Evolutionary conservation across 257 asterid species (phyloP).

Genomic region (Plantago ovata): DNA sequence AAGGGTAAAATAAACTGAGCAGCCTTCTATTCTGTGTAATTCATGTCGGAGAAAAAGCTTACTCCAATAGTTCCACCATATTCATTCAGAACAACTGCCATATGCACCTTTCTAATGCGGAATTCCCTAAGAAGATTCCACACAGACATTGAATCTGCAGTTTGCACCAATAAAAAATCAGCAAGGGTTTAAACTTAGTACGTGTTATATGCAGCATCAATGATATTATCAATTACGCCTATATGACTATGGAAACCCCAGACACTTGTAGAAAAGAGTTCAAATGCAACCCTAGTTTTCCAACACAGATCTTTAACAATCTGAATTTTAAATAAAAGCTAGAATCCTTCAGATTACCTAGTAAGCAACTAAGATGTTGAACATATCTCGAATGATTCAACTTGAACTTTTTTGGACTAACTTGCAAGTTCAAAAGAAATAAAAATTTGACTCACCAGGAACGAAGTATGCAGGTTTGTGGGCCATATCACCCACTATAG

Average conservation of each 20-base stretch:
- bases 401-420: neutral
- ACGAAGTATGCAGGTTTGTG: constrained; percentile 99
- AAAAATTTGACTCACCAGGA: constrained; percentile 63
- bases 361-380: too few species aligned
- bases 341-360: too few species aligned
- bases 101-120: constrained; percentile 98
- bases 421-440: constrained; percentile 10
- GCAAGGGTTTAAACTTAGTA: constrained; percentile 11
- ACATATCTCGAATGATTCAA: too few species aligned
- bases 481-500: constrained; percentile 80
- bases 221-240: too few species aligned
- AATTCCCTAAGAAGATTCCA: constrained; percentile 99
- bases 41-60: constrained; percentile 28
- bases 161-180: constrained; percentile 9
- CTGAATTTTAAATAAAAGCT: too few species aligned
- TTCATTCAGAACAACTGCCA: constrained; percentile 98
- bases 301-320: too few species aligned
- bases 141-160: constrained; percentile 97
- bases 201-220: too few species aligned
- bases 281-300: too few species aligned
- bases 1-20: neutral
- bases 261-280: too few species aligned
- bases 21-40: constrained; percentile 10
- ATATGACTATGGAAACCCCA: too few species aligned
- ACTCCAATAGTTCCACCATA: constrained; percentile 99